phyloP scores from a whole-genome alignment of 495 filamentous ascomycete genomes.

The Annulohypoxylon moriforme region DNA sequence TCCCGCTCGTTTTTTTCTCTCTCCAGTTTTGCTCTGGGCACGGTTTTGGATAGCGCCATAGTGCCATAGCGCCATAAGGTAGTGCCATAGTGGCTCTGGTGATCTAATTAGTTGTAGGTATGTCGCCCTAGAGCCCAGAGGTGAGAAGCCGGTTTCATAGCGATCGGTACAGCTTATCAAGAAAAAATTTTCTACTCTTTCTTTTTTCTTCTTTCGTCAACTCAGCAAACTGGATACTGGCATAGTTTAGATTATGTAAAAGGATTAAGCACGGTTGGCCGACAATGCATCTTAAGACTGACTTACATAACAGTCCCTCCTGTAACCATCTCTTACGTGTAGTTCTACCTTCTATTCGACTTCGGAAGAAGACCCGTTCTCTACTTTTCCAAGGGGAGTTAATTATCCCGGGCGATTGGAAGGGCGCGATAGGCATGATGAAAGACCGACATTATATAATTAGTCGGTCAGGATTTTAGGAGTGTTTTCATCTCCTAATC shows the following conservation, averaged over 20 bases:
- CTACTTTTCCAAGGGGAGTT: not conserved
- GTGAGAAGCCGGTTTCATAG: constrained; percentile 26
- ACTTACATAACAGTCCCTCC: constrained; percentile 32
- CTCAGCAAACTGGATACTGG: constrained; percentile 38
- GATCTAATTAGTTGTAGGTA: not conserved
- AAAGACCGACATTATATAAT: constrained; percentile 15
- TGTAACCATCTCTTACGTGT: constrained; percentile 25
- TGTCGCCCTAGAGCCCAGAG: not conserved
- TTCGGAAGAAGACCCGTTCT: constrained; percentile 22
- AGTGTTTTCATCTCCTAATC: constrained; percentile 20
- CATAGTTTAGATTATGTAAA: constrained; percentile 54
- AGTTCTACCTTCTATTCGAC: constrained; percentile 11
- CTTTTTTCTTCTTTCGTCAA: constrained; percentile 13
- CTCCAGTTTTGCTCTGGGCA: constrained; percentile 11
- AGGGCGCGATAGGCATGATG: not conserved
- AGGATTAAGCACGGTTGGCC: constrained; percentile 45
- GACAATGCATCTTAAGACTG: constrained; percentile 22
- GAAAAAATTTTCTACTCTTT: constrained; percentile 18
- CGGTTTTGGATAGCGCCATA: constrained; percentile 6
- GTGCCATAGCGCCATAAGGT: too few relatives aligned
- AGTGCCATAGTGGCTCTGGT: constrained; percentile 10
- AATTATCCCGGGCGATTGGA: constrained; percentile 3
- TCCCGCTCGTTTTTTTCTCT: constrained; percentile 6
- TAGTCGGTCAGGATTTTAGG: not conserved
- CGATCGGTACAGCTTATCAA: constrained; percentile 29